phyloP scores from a whole-genome alignment of 495 filamentous ascomycete species.

The Bryoglossum gracile region DNA sequence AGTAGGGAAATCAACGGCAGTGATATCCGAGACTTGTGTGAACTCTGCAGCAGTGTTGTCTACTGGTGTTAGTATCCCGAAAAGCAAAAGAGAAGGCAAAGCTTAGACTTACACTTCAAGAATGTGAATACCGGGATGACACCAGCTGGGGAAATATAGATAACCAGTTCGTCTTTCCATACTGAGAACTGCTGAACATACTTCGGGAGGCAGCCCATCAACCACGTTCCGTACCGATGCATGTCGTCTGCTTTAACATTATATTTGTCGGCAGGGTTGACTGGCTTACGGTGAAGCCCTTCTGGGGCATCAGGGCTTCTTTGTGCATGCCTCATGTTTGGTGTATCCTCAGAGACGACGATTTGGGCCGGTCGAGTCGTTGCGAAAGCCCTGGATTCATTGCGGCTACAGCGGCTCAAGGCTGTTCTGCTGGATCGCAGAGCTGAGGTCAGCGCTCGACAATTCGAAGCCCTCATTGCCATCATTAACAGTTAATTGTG shows the following conservation, averaged over 20 bases:
- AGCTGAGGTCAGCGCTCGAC: constrained; percentile 53
- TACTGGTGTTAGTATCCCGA: not conserved
- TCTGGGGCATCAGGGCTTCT: constrained; percentile 19
- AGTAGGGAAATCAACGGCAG: constrained; percentile 91
- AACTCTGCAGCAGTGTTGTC: constrained; percentile 89
- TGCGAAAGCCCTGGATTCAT: constrained; percentile 12
- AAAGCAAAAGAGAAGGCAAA: not conserved
- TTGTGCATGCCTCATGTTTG: constrained; percentile 52
- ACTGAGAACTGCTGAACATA: constrained; percentile 98
- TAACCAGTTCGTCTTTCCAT: constrained; percentile 96
- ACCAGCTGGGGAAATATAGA: constrained; percentile 83
- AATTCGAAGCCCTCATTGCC: constrained; percentile 59
- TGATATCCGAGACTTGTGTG: constrained; percentile 88
- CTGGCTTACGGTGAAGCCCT: constrained; percentile 50
- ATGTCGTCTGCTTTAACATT: constrained; percentile 71
- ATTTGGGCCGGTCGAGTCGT: constrained; percentile 16
- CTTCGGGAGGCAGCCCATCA: constrained; percentile 94
- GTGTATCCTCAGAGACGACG: constrained; percentile 42
- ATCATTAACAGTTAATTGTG: constrained; percentile 46
- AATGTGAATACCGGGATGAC: constrained; percentile 89
- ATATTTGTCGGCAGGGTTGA: constrained; percentile 93
- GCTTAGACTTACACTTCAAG: constrained; percentile 58
- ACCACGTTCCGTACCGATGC: constrained; percentile 91
- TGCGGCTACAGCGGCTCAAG: constrained; percentile 19
- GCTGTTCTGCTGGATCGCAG: constrained; percentile 46